Base-by-base conservation (phyloP, 2,329 filamentous ascomycete genomes). In the Aspergillus fumigatiaffinis region DNA sequence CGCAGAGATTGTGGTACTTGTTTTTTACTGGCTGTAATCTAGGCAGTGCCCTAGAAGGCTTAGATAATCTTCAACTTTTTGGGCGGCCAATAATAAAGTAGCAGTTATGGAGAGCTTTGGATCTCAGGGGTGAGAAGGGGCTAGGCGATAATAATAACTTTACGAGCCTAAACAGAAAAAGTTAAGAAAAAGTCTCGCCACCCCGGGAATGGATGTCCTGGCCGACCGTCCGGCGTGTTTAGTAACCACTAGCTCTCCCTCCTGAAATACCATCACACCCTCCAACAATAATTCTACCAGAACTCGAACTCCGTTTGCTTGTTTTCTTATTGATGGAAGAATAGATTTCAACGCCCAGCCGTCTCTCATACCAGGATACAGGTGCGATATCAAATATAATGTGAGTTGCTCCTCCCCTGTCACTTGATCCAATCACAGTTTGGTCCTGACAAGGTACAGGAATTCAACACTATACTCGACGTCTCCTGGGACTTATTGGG, bases 401-500 rank as follows among this genome's bases (percentile, higher is more conserved):
- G 66, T 68, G 48, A 64, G 64, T 55, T 48, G 21, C 38, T n/a
- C n/a, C 25, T n/a, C 48, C 41, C 41, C 25, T 20, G 32, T 38
- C 6, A 20, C 5, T 23, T 54, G 14, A 7, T 32, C 46, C 14
- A 20, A 25, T 41, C 10, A 41, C 41, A 9, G 3, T 38, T 23
- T 14, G 44, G n/a, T 29, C 48, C 55, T 61, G 44, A 60, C 20
- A 14, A 10, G 23, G 25, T 49, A 44, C 61, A 79, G 78, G 76
- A 83, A 83, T 70, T 79, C 79, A 20, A 78, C 77, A 6, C 61
- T 76, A 52, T 60, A 77, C 53, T 72, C 75, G 26, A 56, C 71
- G 21, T 61, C 77, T 63, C 76, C 80, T 54, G 80, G 82, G 61
- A 84, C 84, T 50, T 89, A 87, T 74, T 87, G 84, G 85, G 82